These are phyloP conservation scores for Pneumocystis sp. DNA, from an alignment of 1,139 yeast genomes.

Conservation along the genomic window DNA sequence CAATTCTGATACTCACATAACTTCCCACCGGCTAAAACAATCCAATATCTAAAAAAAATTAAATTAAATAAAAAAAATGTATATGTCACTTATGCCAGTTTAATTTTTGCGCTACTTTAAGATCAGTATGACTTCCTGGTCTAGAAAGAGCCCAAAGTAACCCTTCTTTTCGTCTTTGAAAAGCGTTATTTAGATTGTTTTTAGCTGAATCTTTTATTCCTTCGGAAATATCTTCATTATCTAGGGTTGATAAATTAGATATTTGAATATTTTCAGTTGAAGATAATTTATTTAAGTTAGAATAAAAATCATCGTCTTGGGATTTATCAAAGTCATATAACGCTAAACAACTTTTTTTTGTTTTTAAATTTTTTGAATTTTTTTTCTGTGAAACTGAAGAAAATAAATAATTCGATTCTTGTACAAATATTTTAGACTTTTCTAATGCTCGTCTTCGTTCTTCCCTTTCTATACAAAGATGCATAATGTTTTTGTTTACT, in stretches of 20 bases:
- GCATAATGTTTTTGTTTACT: slow-evolving; percentile 25
- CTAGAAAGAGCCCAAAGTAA: slow-evolving; percentile 42
- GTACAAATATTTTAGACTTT: slow-evolving; percentile 2
- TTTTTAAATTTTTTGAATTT: background rate
- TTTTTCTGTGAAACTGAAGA: background rate
- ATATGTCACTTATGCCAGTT: slow-evolving; percentile 59
- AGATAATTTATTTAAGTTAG: background rate
- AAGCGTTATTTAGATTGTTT: background rate
- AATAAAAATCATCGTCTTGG: background rate
- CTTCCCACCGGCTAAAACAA: slow-evolving; percentile 52
- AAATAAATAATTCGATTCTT: background rate
- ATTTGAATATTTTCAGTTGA: background rate
- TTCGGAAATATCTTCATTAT: background rate
- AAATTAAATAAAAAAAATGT: background rate
- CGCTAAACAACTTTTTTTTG: background rate
- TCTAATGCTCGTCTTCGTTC: slow-evolving; percentile 27
- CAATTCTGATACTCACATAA: slow-evolving; percentile 65
- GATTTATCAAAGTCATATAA: background rate
- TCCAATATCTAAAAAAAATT: slow-evolving; percentile 37
- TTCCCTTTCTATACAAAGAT: slow-evolving; percentile 29
- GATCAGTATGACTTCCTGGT: slow-evolving; percentile 27
- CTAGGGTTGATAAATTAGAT: background rate
- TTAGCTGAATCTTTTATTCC: background rate
- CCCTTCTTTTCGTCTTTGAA: slow-evolving; percentile 32
- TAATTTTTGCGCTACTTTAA: slow-evolving; percentile 39